A percentile compares a stretch with the other conserved stretches of the same genome.
Conservation (phyloP, 2,329 filamentous ascomycete species). For the Fusarium sp. region DNA sequence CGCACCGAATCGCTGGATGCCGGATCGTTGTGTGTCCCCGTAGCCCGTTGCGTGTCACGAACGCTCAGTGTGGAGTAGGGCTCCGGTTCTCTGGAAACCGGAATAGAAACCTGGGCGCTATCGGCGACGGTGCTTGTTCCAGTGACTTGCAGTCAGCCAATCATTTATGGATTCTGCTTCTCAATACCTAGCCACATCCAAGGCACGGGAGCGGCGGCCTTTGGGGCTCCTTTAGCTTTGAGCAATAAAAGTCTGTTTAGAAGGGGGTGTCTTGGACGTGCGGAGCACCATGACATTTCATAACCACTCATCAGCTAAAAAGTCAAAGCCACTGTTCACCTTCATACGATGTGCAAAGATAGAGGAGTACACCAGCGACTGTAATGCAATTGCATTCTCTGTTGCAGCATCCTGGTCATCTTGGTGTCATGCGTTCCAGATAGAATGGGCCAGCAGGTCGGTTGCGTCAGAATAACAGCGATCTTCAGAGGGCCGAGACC, state of each 20-base stretch:
- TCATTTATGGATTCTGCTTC: slow-evolving; percentile 35
- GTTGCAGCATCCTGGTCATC: slow-evolving; percentile 5
- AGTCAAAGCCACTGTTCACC: slow-evolving; percentile 38
- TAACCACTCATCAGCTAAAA: slow-evolving; percentile 45
- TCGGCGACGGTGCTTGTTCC: slow-evolving; percentile 43
- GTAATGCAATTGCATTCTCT: slow-evolving; percentile 11
- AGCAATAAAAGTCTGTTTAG: slow-evolving; percentile 42
- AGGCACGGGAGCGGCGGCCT: slow-evolving; percentile 50
- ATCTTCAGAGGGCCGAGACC: slow-evolving; percentile 22
- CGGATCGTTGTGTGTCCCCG: slow-evolving; percentile 45
- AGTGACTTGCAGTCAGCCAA: slow-evolving; percentile 45
- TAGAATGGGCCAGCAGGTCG: slow-evolving; percentile 22
- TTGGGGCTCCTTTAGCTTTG: slow-evolving; percentile 36
- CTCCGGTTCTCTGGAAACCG: slow-evolving; percentile 55
- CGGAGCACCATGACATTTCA: slow-evolving; percentile 35
- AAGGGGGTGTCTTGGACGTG: slow-evolving; percentile 40
- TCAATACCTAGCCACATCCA: slow-evolving; percentile 44
- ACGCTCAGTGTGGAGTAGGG: slow-evolving; percentile 50
- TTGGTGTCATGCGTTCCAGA: slow-evolving; percentile 15
- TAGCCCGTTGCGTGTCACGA: slow-evolving; percentile 48
- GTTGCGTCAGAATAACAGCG: slow-evolving; percentile 32
- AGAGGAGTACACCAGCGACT: slow-evolving; percentile 5
- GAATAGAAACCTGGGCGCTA: slow-evolving; percentile 48
- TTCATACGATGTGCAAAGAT: slow-evolving; percentile 6
- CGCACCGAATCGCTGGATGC: slow-evolving; percentile 44